Conservation (phyloP, 805 yeast genomes). For the Schwanniomyces vanrijiae region DNA sequence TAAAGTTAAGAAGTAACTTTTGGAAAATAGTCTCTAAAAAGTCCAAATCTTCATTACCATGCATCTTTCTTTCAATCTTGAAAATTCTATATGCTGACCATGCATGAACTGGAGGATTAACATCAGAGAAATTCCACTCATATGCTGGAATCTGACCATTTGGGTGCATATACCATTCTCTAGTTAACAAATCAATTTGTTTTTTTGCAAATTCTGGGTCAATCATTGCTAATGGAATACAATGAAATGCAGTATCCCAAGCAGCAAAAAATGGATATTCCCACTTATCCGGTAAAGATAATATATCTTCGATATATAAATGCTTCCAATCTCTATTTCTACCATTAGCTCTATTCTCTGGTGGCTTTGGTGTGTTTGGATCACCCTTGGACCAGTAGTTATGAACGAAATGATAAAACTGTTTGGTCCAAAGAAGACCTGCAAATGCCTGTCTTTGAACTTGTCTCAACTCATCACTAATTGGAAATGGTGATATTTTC, state of each 20-base stretch:
- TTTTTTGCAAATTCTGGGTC: constrained; percentile 91
- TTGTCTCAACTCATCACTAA: constrained; percentile 73
- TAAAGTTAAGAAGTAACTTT: constrained; percentile 81
- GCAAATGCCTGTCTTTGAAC: constrained; percentile 94
- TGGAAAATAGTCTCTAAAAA: constrained; percentile 93
- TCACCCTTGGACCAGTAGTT: constrained; percentile 88
- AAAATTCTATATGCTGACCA: constrained; percentile 90
- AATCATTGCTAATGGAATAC: constrained; percentile 88
- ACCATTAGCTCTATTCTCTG: constrained; percentile 79
- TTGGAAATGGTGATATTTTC: constrained; percentile 82
- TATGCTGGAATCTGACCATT: constrained; percentile 97
- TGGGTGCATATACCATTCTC: constrained; percentile 98
- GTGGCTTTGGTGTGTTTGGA: constrained; percentile 71
- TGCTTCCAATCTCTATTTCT: constrained; percentile 89
- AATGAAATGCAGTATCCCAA: constrained; percentile 96
- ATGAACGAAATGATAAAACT: constrained; percentile 83
- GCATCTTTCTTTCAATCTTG: constrained; percentile 83
- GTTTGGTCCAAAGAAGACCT: constrained; percentile 91
- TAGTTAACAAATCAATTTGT: constrained; percentile 78
- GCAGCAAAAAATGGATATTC: constrained; percentile 96
- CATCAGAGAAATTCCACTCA: constrained; percentile 94
- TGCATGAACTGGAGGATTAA: constrained; percentile 97
- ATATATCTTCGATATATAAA: constrained; percentile 80
- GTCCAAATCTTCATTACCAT: constrained; percentile 75
- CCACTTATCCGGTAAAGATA: constrained; percentile 93